Base-by-base conservation (phyloP, 139 green algal genomes). In the Coelastrella sp. region DNA sequence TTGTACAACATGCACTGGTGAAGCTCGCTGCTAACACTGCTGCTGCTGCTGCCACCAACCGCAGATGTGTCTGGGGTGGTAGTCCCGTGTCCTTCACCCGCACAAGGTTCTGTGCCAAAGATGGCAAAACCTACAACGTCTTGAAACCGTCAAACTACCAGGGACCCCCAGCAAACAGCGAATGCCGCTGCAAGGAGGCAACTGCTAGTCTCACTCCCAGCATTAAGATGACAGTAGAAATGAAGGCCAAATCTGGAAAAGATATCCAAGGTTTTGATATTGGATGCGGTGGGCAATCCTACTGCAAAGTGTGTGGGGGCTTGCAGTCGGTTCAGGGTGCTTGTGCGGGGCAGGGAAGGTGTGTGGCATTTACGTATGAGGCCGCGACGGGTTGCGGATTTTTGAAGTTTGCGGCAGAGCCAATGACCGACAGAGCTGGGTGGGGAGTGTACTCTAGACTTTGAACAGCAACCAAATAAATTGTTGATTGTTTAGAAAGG, bases 261-360 rank as follows among this genome's bases (percentile, higher is more conserved):
- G 59, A 86, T 65, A 75, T 86, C 7, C 22, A 57, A 4, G 80
- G 80, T 20, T 73, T 22, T 19, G 80, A 86, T 47, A 59, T 86
- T 4, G 60, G 19, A 58, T 86, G 80, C 23, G 23, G 59, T 5
- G n/a, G 59, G 3, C 59, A 74, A 19, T 73, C 10, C 20, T 73
- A 58, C 80, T 86, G 80, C 80, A 86, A 86, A 23, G n/a, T 74
- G n/a, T 86, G 80, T 86, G 59, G 59, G 5, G 80, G 80, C 8
- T 16, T 86, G 8, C 19, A 74, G 59, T 5, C 56, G 17, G 59
- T 86, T 7, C 10, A 16, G 7, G 59, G 20, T 10, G 80, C 80
- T 60, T 86, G 80, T 75, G 80, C 20, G 5, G 74, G 22, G 2
- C 16, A n/a, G 23, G 8, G 6, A 80, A 57, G 5, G 16, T 80